Conservation (phyloP, 2,329 filamentous ascomycete species). For the Diaporthe sp. region DNA sequence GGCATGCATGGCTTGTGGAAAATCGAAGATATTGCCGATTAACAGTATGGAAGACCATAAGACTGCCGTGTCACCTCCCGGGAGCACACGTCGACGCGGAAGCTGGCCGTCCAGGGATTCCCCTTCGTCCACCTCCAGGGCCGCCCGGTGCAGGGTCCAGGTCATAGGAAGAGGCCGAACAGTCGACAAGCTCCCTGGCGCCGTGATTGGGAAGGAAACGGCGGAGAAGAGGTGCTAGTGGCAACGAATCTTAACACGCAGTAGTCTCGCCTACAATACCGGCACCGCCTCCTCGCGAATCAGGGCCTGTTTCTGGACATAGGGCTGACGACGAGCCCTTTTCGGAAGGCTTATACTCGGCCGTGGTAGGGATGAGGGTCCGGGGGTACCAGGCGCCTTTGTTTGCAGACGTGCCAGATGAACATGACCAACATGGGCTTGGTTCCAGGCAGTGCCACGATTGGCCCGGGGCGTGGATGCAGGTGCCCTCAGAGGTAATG, state of each 20-base stretch:
- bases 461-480: constrained; percentile 2
- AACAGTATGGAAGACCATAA: background rate
- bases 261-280: constrained; percentile 5
- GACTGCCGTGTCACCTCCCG: constrained; percentile 2
- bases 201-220: constrained; percentile 33
- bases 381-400: constrained; percentile 5
- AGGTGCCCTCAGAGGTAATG: background rate
- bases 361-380: constrained; percentile 19
- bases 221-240: constrained; percentile 19
- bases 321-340: constrained; percentile 26
- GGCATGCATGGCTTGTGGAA: background rate
- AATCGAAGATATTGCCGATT: background rate
- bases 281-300: constrained; percentile 34
- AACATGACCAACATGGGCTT: constrained; percentile 5
- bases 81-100: background rate
- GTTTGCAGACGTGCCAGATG: background rate
- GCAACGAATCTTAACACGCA: background rate
- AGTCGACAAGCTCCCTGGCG: background rate
- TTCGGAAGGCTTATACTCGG: background rate
- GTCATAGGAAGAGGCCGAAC: constrained; percentile 15
- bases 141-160: background rate
- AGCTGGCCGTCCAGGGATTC: background rate
- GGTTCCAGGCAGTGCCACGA: background rate
- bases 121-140: constrained; percentile 1
- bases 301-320: constrained; percentile 24